Conservation (phyloP, 257 asterid species). For the Solanum pennellii region DNA sequence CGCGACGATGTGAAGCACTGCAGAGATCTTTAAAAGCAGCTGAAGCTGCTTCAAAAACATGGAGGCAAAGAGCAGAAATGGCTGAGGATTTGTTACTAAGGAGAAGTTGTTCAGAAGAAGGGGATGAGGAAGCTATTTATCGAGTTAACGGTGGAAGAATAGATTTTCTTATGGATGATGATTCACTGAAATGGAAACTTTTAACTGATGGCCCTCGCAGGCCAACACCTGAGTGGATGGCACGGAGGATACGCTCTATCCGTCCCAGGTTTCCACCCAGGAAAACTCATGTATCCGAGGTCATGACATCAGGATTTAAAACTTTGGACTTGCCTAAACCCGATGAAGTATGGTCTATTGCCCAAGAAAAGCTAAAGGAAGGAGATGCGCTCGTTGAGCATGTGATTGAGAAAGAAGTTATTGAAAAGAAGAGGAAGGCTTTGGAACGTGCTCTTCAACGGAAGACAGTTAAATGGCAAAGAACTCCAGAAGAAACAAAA, state of each 20-base stretch:
- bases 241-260: slow-evolving; percentile 19
- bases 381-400: slow-evolving; percentile 29
- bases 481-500: slow-evolving; percentile 32
- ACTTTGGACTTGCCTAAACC: slow-evolving; percentile 26
- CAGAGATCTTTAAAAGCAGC: slow-evolving; percentile 28
- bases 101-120: slow-evolving; percentile 3
- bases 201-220: slow-evolving; percentile 33
- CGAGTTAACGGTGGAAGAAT: slow-evolving; percentile 27
- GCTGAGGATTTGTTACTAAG: slow-evolving; percentile 11
- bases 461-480: slow-evolving; percentile 29
- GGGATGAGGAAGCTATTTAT: slow-evolving; percentile 14
- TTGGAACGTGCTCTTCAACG: slow-evolving; percentile 31
- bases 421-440: slow-evolving; percentile 30
- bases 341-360: slow-evolving; percentile 32
- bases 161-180: slow-evolving; percentile 20
- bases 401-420: slow-evolving; percentile 34
- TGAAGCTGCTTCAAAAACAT: slow-evolving; percentile 23
- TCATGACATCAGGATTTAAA: slow-evolving; percentile 9
- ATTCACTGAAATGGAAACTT: slow-evolving; percentile 32
- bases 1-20: slow-evolving; percentile 27
- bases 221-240: slow-evolving; percentile 33
- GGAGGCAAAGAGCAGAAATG: slow-evolving; percentile 29
- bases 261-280: slow-evolving; percentile 34
- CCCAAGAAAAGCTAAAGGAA: slow-evolving; percentile 25
- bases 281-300: slow-evolving; percentile 18